Conservation (phyloP, 2,329 filamentous ascomycete genomes). For the Drechslerella dactyloides region DNA sequence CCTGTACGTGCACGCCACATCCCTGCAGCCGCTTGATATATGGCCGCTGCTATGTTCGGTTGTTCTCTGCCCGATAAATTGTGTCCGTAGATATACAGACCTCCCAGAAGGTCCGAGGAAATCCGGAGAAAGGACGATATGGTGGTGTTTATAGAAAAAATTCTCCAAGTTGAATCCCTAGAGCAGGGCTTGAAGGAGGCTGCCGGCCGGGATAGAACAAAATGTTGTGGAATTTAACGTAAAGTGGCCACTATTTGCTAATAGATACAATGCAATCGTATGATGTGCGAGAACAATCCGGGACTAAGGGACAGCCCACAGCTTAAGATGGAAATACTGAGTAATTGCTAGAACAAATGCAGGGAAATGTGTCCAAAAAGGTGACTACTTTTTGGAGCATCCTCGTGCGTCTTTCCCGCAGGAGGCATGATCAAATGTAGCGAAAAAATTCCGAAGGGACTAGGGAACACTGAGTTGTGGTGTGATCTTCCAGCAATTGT, state of each 20-base stretch:
- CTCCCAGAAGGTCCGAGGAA: constrained; percentile 34
- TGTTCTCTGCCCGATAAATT: no score
- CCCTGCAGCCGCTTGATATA: no score
- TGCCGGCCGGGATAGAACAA: no score
- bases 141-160: not conserved
- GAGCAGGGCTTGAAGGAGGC: not conserved
- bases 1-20: no score
- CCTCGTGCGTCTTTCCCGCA: constrained; percentile 4
- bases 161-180: constrained; percentile 9
- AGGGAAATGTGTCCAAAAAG: no score
- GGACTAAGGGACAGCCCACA: constrained; percentile 7
- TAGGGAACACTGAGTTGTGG: constrained; percentile 27
- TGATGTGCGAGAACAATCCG: constrained; percentile 38
- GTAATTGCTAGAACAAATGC: constrained; percentile 9
- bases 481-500: constrained; percentile 34
- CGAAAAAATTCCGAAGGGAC: constrained; percentile 1
- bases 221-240: not conserved
- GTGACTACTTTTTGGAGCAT: not conserved
- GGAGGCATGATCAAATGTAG: constrained; percentile 21
- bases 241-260: constrained; percentile 30
- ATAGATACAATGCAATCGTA: constrained; percentile 37
- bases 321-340: constrained; percentile 11
- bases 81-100: not conserved
- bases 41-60: no score
- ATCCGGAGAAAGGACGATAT: constrained; percentile 26